A percentile compares a stretch with the other conserved stretches of the same genome.
Conservation (phyloP, 805 yeast genomes). For the Lipomyces sp. region DNA sequence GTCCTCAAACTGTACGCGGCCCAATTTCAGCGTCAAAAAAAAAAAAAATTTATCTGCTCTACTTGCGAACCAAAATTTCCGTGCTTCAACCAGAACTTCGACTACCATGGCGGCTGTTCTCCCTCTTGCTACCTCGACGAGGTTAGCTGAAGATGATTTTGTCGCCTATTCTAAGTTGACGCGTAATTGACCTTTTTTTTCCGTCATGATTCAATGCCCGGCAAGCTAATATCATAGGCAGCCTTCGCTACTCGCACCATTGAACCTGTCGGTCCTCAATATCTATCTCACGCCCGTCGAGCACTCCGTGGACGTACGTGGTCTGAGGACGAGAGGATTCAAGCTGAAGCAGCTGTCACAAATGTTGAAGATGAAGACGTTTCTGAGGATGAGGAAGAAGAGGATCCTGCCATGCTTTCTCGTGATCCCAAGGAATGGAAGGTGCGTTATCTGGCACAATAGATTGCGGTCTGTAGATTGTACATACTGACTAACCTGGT, state of each 20-base stretch:
- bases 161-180: constrained; percentile 8
- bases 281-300: constrained; percentile 95
- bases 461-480: background rate
- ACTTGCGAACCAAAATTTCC: no score
- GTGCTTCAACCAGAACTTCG: no score
- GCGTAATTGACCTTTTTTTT: constrained; percentile 5
- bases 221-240: background rate
- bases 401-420: constrained; percentile 71
- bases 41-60: no score
- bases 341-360: constrained; percentile 83
- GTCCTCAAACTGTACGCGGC: no score
- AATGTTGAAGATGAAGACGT: constrained; percentile 56
- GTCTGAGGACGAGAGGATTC: constrained; percentile 93
- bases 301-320: constrained; percentile 95
- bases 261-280: constrained; percentile 96
- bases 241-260: constrained; percentile 54
- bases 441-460: constrained; percentile 29
- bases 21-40: no score
- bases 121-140: constrained; percentile 11
- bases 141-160: constrained; percentile 10
- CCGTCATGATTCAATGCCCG: background rate
- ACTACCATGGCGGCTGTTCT: constrained; percentile 10
- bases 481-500: background rate
- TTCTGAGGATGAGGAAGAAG: constrained; percentile 58
- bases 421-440: constrained; percentile 99